Conservation (phyloP, 169 alveolate genomes). For the Plasmodium gonderi region DNA sequence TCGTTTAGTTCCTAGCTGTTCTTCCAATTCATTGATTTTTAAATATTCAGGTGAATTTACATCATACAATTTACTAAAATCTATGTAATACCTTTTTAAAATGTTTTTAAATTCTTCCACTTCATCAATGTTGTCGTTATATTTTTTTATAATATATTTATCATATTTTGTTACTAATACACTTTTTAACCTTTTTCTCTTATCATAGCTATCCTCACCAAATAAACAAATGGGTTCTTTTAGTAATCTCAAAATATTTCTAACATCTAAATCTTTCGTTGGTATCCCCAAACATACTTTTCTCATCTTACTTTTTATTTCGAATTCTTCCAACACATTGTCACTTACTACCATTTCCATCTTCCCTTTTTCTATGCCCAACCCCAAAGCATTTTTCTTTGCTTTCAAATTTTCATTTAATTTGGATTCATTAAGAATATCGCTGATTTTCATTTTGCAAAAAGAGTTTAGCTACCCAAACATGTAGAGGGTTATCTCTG, state of each 20-base stretch:
- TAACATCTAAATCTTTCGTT: slow-evolving; percentile 81
- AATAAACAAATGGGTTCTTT: slow-evolving; percentile 84
- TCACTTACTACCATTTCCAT: slow-evolving; percentile 49
- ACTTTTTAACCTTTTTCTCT: slow-evolving; percentile 82
- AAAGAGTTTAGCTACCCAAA: neutral
- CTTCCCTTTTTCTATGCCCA: slow-evolving; percentile 3
- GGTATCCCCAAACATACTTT: slow-evolving; percentile 82
- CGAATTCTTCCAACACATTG: slow-evolving; percentile 81
- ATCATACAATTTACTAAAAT: slow-evolving; percentile 80
- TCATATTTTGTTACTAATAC: slow-evolving; percentile 80
- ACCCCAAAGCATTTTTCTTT: slow-evolving; percentile 58
- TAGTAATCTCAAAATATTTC: slow-evolving; percentile 79
- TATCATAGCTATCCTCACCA: slow-evolving; percentile 86
- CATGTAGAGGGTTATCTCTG: neutral
- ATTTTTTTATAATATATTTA: slow-evolving; percentile 70
- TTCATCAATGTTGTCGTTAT: slow-evolving; percentile 76
- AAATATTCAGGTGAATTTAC: slow-evolving; percentile 70
- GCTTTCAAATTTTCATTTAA: slow-evolving; percentile 35
- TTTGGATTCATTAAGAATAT: slow-evolving; percentile 49
- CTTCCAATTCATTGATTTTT: slow-evolving; percentile 71
- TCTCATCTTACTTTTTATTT: slow-evolving; percentile 79
- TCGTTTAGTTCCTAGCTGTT: slow-evolving; percentile 71
- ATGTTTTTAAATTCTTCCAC: slow-evolving; percentile 83
- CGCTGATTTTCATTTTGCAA: slow-evolving; percentile 51
- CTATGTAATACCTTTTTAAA: slow-evolving; percentile 81